Evolutionary conservation across 2,329 filamentous ascomycete species (phyloP), one percentile per base, ranked within the genome.

Genomic region (Penicillium sp.): DNA sequence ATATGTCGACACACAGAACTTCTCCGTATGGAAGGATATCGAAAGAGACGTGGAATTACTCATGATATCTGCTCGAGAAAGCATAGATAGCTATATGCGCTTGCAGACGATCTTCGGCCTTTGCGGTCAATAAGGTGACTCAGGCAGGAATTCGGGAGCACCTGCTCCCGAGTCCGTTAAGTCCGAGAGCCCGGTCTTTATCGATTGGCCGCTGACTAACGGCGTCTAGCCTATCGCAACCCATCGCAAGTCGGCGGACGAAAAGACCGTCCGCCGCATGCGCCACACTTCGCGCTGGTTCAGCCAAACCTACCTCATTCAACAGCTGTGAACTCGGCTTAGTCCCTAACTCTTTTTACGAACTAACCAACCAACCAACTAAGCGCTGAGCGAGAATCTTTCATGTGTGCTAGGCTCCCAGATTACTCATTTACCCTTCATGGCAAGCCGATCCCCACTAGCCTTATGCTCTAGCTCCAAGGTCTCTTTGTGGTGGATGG

Each of bases 401-500:
- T n/a, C n/a, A 40, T 18, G 16, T 16, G 14, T 40, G 24, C 33
- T 48, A 55, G 45, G 52, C 52, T 55, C 24, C 52, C 43, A 23
- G 16, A n/a, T 48, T 55, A 18, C 16, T 16, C 40, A 23, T 38
- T 33, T 47, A 47, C 30, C 52, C 52, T 54, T 55, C 45, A 55
- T 55, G 52, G 52, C 52, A 30, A 30, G 52, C 28, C 50, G 50
- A 46, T 46, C 45, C 52, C 35, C 43, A 24, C 11, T 45, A 33
- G 49, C 42, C 51, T 33, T 43, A 23, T 1, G 40, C 23, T 21
- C 14, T 20, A 46, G 42, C 49, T 45, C 38, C 51, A 45, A 61
- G 52, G 52, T 53, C 47, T 33, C 48, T 59, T 59, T 59, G 40
- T 43, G 40, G 40, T 43, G 20, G 40, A 18, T 43, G 14, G 14